These are phyloP conservation scores for Cryptococcus deneoformans DNA, from an alignment of 1,284 basidiomycete genomes.

Conservation along the genomic window DNA sequence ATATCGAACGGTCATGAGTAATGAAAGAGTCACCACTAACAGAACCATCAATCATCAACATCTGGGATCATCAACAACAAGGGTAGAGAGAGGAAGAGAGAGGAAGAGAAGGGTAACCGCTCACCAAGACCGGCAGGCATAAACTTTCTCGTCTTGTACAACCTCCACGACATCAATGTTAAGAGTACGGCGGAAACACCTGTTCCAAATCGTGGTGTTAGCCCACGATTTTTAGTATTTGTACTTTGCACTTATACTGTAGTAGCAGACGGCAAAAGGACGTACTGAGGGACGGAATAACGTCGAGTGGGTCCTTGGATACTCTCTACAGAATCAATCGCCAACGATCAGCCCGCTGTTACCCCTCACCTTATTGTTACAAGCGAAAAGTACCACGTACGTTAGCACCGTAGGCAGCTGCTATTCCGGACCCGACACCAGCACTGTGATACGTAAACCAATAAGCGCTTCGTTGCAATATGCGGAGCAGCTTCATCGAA, in stretches of 20 bases:
- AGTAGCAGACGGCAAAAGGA: not conserved
- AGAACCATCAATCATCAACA: too few species aligned
- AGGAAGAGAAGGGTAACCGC: constrained; percentile 3
- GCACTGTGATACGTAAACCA: constrained; percentile 14
- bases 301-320: constrained; percentile 27
- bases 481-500: not conserved
- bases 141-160: constrained; percentile 36
- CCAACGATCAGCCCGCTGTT: not conserved
- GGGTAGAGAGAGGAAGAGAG: too few species aligned
- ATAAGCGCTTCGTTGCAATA: not conserved
- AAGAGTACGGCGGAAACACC: not conserved
- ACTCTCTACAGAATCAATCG: constrained; percentile 16
- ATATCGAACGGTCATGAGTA: constrained; percentile 8
- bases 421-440: constrained; percentile 23
- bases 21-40: constrained; percentile 1
- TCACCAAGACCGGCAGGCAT: constrained; percentile 45
- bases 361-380: not conserved
- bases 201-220: not conserved
- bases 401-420: constrained; percentile 37
- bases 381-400: constrained; percentile 18
- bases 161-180: constrained; percentile 31
- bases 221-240: too few species aligned
- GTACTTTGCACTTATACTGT: too few species aligned
- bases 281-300: constrained; percentile 27
- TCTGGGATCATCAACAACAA: too few species aligned